Evolutionary conservation across 371 early-diverging fungal genomes (phyloP), one percentile per base, ranked within the genome.

Genomic region (Mortierella sp.): DNA sequence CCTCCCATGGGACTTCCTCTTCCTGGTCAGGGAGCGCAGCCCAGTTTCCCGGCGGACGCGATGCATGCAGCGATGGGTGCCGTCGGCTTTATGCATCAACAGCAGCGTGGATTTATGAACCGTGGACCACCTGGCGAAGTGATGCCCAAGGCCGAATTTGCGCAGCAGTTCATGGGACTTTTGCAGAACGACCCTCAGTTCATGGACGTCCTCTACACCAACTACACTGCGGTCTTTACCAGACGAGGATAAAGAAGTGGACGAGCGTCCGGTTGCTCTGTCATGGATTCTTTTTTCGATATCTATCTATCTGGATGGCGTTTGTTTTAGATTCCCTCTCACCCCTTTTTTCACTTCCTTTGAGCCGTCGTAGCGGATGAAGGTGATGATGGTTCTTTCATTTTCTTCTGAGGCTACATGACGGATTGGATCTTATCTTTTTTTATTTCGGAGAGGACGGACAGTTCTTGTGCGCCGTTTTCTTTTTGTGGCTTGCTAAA

Each of bases 221-320:
- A 86, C 75, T 86, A 86, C 51, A 75, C 76, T 8, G 79, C 77
- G 8, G 82, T 86, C 35, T 63, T 86, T 51, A 80, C 87, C n/a
- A 48, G 87, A 72, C 56, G 86, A 70, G 79, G 83, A 14, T 81
- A 58, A 74, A 92, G 92, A 8, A 92, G 80, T 4, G 90, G 78
- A 0, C 60, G 8, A 29, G 27, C 29, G 4, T 60, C 5, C 14
- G 21, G 21, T 12, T 51, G 51, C 60, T 60, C 60, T 32, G 60
- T 32, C 60, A 60, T 60, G 60, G 60, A 32, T 60, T 27, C n/a
- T 21, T 51, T 51, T 21, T 51, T 51, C 51, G 21, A 51, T 51
- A 51, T 32, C 60, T 60, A 60, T 32, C 32, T 60, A 32, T 60
- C 16, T 32, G 4, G 60, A 29, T 27, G 32, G 6, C 16, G 16